phyloP scores from a whole-genome alignment of 2,329 filamentous ascomycete species.

The Trichoderma koningiopsis region DNA sequence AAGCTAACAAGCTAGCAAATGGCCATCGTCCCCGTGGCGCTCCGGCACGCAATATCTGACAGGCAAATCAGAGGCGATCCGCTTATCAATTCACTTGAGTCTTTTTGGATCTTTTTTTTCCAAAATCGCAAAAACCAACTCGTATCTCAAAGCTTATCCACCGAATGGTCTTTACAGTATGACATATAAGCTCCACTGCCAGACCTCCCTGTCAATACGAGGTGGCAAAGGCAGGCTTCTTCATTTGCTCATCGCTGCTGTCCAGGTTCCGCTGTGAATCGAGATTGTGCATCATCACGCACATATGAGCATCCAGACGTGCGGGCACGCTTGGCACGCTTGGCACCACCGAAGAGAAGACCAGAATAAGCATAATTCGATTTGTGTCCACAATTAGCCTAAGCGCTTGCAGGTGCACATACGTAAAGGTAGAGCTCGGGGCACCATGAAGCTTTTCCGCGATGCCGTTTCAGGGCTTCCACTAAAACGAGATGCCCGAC shows the following conservation, averaged over 20 bases:
- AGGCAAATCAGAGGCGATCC: neutral
- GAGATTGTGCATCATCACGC: conserved; percentile 9
- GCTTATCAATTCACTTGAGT: neutral
- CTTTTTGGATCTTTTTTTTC: neutral
- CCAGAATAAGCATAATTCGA: neutral
- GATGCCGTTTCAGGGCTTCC: neutral
- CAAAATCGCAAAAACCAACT: neutral
- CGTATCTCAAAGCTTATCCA: neutral
- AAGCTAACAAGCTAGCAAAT: neutral
- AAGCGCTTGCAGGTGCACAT: neutral
- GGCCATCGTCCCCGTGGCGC: neutral
- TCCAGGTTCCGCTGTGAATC: conserved; percentile 11
- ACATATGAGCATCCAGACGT: neutral
- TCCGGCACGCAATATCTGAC: neutral
- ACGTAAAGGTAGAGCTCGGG: neutral
- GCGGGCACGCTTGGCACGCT: neutral
- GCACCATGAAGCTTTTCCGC: neutral
- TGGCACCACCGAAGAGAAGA: neutral
- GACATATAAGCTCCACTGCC: neutral
- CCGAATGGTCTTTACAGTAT: neutral
- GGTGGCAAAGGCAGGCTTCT: conserved; percentile 18
- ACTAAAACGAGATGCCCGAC: neutral
- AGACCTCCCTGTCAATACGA: neutral
- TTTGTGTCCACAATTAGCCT: neutral
- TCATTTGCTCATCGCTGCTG: neutral